Base-by-base conservation (phyloP, 2,329 filamentous ascomycete genomes). In the Nemania sp. region DNA sequence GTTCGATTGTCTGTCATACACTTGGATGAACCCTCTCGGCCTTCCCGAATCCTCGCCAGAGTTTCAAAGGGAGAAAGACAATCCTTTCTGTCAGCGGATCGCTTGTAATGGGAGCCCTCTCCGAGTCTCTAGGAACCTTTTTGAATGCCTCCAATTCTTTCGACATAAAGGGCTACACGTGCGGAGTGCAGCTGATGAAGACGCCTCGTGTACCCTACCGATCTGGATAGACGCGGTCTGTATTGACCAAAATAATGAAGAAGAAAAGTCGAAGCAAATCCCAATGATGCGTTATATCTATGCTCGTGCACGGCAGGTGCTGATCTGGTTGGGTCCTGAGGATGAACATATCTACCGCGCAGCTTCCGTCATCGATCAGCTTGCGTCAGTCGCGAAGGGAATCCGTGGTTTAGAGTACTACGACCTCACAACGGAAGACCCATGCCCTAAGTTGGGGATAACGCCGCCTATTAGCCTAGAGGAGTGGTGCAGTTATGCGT, bases 261-360 rank as follows among this genome's bases (percentile, higher is more conserved):
- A 22, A 32, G 62, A 60, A 22, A 60, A 65, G 55, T 26, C 13
- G 1, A n/a, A 24, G 2, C 62, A 65, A 38, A 26, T 65, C 4
- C 15, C 22, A 2, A 41, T 65, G 55, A 65, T 59, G 56, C 20
- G 56, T 7, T 15, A 43, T n/a, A 59, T 59, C 56, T 59, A 59
- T 15, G 41, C 11, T 35, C 20, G n/a, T 18, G 56, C 56, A n/a
- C 32, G 35, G 1, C 22, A 8, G 5, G 56, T 59, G 1, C 5
- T 59, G 2, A 35, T 59, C 13, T 59, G 56, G 56, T 26, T 59
- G 38, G 56, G 56, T 18, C 41, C 41, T 13, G 41, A 8, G 6
- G 56, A 59, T 35, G 5, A 59, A 5, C 15, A 58, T n/a, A 47
- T 5, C 43, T 11, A 15, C 7, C 10, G 22, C n/a, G 55, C 55